Conservation (phyloP, 2,329 filamentous ascomycete species). For the Fusarium sp. region DNA sequence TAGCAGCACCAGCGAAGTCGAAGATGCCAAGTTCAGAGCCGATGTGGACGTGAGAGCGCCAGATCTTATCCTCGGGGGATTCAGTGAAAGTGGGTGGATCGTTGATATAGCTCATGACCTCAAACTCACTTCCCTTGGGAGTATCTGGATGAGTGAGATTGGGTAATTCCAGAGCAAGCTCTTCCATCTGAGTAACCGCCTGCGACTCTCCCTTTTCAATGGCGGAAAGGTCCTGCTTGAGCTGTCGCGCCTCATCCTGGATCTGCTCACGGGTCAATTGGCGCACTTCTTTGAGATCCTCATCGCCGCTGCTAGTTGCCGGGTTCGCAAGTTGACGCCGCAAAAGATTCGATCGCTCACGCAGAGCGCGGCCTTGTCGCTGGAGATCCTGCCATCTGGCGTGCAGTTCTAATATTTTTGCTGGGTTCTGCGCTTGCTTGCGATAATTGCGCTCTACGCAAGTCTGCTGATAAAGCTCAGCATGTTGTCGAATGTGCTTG, state of each 20-base stretch:
- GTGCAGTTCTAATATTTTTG: conserved; percentile 67
- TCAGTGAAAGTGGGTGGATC: conserved; percentile 64
- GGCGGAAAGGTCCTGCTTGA: conserved; percentile 72
- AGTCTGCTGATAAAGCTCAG: conserved; percentile 83
- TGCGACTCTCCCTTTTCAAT: conserved; percentile 73
- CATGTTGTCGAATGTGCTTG: conserved; percentile 89
- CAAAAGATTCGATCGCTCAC: conserved; percentile 75
- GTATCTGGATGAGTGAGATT: conserved; percentile 86
- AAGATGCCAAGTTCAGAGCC: conserved; percentile 88
- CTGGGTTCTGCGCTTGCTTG: conserved; percentile 65
- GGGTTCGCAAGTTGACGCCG: conserved; percentile 67
- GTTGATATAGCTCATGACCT: conserved; percentile 83
- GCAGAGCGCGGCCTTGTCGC: conserved; percentile 68
- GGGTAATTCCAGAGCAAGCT: conserved; percentile 81
- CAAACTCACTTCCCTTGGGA: conserved; percentile 75
- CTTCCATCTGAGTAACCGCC: conserved; percentile 74
- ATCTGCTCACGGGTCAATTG: conserved; percentile 63
- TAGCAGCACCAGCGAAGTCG: conserved; percentile 85
- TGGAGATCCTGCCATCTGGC: conserved; percentile 72
- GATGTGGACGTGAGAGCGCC: conserved; percentile 86
- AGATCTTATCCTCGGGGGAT: conserved; percentile 55
- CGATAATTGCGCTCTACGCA: conserved; percentile 88
- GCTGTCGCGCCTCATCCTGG: conserved; percentile 70
- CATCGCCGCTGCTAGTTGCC: conserved; percentile 59
- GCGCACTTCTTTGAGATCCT: conserved; percentile 54